These are phyloP conservation scores for Neurospora pannonica DNA, from an alignment of 495 filamentous ascomycete species.

Conservation along the genomic window DNA sequence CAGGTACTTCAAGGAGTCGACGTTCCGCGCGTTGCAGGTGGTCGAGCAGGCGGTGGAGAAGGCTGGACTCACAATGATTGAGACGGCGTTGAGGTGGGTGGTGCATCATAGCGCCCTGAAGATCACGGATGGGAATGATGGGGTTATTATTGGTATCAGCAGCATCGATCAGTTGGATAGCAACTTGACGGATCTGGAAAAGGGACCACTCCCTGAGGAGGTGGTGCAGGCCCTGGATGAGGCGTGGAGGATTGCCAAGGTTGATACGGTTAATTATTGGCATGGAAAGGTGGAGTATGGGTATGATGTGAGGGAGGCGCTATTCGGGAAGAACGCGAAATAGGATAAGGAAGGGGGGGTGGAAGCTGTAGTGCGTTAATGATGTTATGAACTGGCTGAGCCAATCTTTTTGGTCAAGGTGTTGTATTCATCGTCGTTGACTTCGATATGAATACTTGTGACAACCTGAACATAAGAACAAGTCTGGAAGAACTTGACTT, in stretches of 20 bases:
- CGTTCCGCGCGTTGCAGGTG: conserved; percentile 64
- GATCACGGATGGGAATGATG: conserved; percentile 66
- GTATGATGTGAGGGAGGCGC: conserved; percentile 59
- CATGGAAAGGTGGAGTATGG: conserved; percentile 65
- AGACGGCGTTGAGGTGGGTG: conserved; percentile 74
- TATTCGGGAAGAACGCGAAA: conserved; percentile 43
- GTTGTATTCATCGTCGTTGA: neutral
- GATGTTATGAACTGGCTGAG: neutral
- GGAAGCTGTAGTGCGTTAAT: neutral
- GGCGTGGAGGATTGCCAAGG: conserved; percentile 60
- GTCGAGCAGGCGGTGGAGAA: conserved; percentile 68
- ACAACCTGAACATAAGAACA: neutral
- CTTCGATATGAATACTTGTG: neutral
- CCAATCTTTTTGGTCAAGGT: neutral
- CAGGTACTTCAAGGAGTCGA: conserved; percentile 72
- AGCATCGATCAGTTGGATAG: conserved; percentile 62
- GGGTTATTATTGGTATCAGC: conserved; percentile 72
- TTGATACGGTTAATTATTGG: conserved; percentile 64
- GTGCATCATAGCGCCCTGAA: conserved; percentile 72
- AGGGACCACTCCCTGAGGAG: conserved; percentile 79
- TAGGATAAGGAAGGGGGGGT: conserved; percentile 1
- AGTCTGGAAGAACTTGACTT: neutral
- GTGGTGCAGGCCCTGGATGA: conserved; percentile 72
- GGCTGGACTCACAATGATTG: conserved; percentile 68
- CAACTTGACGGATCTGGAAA: conserved; percentile 72